Base-by-base conservation (phyloP, 352 stramenopile species). In the Phytopythium helicoides region DNA sequence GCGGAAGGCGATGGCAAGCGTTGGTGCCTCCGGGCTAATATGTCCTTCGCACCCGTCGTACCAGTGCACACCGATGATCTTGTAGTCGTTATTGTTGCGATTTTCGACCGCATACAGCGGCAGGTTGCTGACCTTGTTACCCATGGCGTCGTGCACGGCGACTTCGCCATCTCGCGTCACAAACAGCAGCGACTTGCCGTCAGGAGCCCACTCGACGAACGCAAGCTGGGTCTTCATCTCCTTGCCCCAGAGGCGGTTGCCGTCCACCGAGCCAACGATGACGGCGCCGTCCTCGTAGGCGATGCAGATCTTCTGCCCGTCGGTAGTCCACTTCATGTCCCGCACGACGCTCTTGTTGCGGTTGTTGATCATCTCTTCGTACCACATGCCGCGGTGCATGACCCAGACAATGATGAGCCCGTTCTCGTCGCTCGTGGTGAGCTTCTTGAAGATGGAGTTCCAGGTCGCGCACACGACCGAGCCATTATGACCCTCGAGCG, bases 361-460 rank as follows among this genome's bases (percentile, higher is more conserved):
- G 68, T 97, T 98, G 73, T 98, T 98, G 62, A 98, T 98, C 93
- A 98, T 98, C 65, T 98, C 92, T 54, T 98, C 94, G 71, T 94
- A 98, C 90, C 93, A 98, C 71, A 96, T 92, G 37, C 88, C 81
- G 48, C 82, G 78, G 58, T 98, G 93, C 51, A 98, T 76, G 63
- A 97, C 95, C 94, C 93, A 98, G 10, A 98, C 93, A 52, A 98
- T 98, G 68, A 98, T 98, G 10, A 98, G 72, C 8, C 94, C 94
- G 54, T 96, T 94, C 62, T 98, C 87, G 68, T 98, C 93, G 66
- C 82, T 96, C 12, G 92, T 98, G 10, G 92, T 98, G 51, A 98
- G 89, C 72, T 98, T 98, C 57, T 95, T 92, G 58, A 92, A 97
- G 58, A 84, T 92, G 56, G 86, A 85, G 60, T 98, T 98, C 94